phyloP scores from a whole-genome alignment of 2,329 filamentous ascomycete genomes.

The Botrytis porri region DNA sequence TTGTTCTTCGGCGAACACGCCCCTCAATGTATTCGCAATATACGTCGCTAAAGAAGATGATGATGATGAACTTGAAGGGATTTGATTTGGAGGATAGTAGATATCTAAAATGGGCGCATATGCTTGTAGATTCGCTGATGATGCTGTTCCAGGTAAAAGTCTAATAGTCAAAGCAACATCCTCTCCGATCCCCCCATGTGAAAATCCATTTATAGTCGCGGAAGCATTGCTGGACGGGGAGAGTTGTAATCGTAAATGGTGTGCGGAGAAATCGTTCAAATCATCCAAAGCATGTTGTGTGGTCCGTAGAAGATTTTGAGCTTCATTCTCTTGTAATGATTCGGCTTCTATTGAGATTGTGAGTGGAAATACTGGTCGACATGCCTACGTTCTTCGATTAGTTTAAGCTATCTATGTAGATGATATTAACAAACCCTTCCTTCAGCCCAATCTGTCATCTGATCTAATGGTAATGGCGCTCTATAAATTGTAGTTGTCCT shows the following conservation, averaged over 20 bases:
- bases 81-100: slow-evolving; percentile 67
- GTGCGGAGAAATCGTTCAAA: slow-evolving; percentile 79
- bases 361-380: slow-evolving; percentile 83
- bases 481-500: slow-evolving; percentile 90
- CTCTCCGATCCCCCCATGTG: slow-evolving; percentile 42
- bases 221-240: slow-evolving; percentile 41
- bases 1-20: slow-evolving; percentile 83
- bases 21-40: slow-evolving; percentile 73
- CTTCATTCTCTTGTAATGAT: slow-evolving; percentile 62
- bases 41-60: slow-evolving; percentile 68
- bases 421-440: slow-evolving; percentile 63
- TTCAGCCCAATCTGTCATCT: slow-evolving; percentile 90
- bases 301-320: slow-evolving; percentile 69
- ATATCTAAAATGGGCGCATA: slow-evolving; percentile 73
- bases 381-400: slow-evolving; percentile 57
- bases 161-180: slow-evolving; percentile 67
- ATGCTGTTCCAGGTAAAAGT: slow-evolving; percentile 61
- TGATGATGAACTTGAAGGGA: slow-evolving; percentile 70
- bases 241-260: slow-evolving; percentile 73
- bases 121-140: slow-evolving; percentile 61
- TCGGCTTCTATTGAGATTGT: slow-evolving; percentile 74
- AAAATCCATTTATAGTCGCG: slow-evolving; percentile 30
- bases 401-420: background rate
- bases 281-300: slow-evolving; percentile 85
- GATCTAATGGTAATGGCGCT: slow-evolving; percentile 74